Base-by-base conservation (phyloP, 257 asterid species). In the Salvia splendens region DNA sequence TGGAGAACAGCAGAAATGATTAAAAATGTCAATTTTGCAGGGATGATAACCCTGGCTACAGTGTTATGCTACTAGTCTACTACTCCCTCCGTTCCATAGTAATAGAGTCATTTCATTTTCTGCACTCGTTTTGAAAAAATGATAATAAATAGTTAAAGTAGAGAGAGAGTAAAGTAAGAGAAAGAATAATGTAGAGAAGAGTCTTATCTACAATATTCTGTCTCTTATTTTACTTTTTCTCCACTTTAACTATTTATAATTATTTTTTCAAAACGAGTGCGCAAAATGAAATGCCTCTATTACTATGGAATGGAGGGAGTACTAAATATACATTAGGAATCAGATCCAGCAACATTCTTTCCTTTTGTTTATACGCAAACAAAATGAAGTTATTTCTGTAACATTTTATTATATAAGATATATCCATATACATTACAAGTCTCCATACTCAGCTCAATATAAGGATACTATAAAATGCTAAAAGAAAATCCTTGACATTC, bases 11-110 rank as follows among this genome's bases (percentile, higher is more conserved):
- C 6, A 40, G 59, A 52, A 36, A 69, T 14, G 49, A 35, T 20
- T 0, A 8, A 54, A 12, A 54, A 11, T 20, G 32, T 36, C 28
- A 49, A 59, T 67, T 14, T 10, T 8, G 10, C 54, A 56, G 71
- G 55, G 59, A 50, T 36, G 43, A 61, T 66, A 71, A 42, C 61
- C 69, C 59, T 14, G 40, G 16, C 43, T 41, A 15, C 10, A 6
- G 5, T 55, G 41, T 56, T 47, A 65, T 17, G 20, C 20, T 17
- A 17, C 20, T 17, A 1, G 20, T 17, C 20, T 17, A 17, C 20
- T 15, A 45, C 6, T 32, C 35, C 35, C 35, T 32, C 35, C 35
- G 35, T 32, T n/a, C n/a, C n/a, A n/a, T n/a, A n/a, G n/a, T n/a
- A n/a, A n/a, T n/a, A n/a, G n/a, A n/a, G n/a, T n/a, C n/a, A n/a